These are phyloP conservation scores for Cercospora zeina DNA, from an alignment of 2,329 filamentous ascomycete species.

Conservation along the genomic window DNA sequence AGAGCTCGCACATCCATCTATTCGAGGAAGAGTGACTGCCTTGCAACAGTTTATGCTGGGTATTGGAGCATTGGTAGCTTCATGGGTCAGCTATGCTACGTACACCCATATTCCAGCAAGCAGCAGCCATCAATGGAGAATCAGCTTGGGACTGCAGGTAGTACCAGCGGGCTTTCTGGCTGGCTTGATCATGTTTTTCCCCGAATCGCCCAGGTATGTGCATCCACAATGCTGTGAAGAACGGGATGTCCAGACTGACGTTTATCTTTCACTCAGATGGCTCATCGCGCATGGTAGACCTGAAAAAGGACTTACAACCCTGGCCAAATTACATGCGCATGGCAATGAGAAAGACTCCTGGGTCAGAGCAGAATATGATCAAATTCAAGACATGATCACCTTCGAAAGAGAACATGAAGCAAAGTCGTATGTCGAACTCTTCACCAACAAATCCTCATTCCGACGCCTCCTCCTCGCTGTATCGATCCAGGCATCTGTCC, in stretches of 20 bases:
- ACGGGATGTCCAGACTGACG: slow-evolving; percentile 29
- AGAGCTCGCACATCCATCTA: slow-evolving; percentile 74
- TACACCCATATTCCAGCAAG: slow-evolving; percentile 53
- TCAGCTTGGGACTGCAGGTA: slow-evolving; percentile 69
- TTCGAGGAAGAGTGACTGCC: slow-evolving; percentile 71
- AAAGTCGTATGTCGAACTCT: slow-evolving; percentile 69
- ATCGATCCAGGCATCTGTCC: slow-evolving; percentile 67
- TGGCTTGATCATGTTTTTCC: slow-evolving; percentile 69
- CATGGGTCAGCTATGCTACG: slow-evolving; percentile 69
- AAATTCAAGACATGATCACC: slow-evolving; percentile 67
- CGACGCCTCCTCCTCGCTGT: slow-evolving; percentile 67
- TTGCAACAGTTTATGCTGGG: slow-evolving; percentile 83
- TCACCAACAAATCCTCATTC: slow-evolving; percentile 65
- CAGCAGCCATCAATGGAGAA: slow-evolving; percentile 59
- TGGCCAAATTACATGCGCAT: slow-evolving; percentile 69
- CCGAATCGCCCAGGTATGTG: slow-evolving; percentile 54
- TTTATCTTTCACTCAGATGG: slow-evolving; percentile 51
- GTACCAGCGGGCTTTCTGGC: slow-evolving; percentile 66
- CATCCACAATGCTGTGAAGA: neutral
- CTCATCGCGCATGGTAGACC: slow-evolving; percentile 69
- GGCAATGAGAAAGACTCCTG: slow-evolving; percentile 66
- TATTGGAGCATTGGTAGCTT: slow-evolving; percentile 69
- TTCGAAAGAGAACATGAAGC: slow-evolving; percentile 67
- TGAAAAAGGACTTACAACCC: slow-evolving; percentile 64
- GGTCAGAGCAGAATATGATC: slow-evolving; percentile 70